Evolutionary conservation across 805 yeast genomes (phyloP).

Genomic region (Saccharomycopsis selenospora): DNA sequence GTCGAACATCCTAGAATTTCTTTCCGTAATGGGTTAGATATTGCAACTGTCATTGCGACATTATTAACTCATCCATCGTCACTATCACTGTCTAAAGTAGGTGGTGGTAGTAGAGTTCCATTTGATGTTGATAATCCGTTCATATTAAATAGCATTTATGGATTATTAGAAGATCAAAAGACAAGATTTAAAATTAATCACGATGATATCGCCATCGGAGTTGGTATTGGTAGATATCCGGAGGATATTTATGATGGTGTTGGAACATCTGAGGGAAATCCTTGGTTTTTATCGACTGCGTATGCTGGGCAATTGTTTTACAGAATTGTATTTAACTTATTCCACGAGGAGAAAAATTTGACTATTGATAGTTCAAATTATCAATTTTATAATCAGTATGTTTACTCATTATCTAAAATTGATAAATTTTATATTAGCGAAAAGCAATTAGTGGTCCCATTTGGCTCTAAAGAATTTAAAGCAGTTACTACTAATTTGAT

Average conservation of each 20-base stretch:
- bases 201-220: slow-evolving; percentile 34
- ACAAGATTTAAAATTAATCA: slow-evolving; percentile 72
- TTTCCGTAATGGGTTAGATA: slow-evolving; percentile 64
- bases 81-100: too few species aligned
- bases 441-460: slow-evolving; percentile 24
- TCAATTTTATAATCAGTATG: slow-evolving; percentile 29
- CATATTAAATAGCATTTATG: slow-evolving; percentile 55
- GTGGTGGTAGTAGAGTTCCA: slow-evolving; percentile 41
- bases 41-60: slow-evolving; percentile 52
- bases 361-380: slow-evolving; percentile 30
- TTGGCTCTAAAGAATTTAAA: slow-evolving; percentile 36
- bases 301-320: slow-evolving; percentile 60
- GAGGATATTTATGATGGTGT: slow-evolving; percentile 69
- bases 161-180: slow-evolving; percentile 62
- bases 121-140: slow-evolving; percentile 52
- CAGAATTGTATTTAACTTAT: slow-evolving; percentile 43
- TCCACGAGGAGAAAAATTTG: slow-evolving; percentile 36
- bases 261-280: slow-evolving; percentile 61
- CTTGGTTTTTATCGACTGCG: slow-evolving; percentile 73
- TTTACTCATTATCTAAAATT: slow-evolving; percentile 21
- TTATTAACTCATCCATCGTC: slow-evolving; percentile 40
- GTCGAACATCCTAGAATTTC: slow-evolving; percentile 16
- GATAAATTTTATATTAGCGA: background rate
- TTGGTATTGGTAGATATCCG: slow-evolving; percentile 69
- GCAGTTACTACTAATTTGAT: slow-evolving; percentile 41